Conservation (phyloP, 2,329 filamentous ascomycete genomes). For the Nannizziopsis arthrosporioides region DNA sequence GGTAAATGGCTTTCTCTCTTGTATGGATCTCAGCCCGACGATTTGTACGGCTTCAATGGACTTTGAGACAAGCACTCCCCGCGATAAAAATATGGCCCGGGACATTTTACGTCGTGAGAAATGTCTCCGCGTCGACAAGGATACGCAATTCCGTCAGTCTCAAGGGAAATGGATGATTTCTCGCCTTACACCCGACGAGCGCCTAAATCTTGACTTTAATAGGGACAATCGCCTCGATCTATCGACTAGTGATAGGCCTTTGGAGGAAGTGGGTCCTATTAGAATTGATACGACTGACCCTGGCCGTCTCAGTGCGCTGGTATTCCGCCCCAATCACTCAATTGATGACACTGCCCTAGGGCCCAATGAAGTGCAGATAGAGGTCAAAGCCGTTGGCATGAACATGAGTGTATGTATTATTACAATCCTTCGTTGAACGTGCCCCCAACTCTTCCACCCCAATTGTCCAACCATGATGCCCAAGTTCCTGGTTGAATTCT, state of each 20-base stretch:
- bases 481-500: too few relatives aligned
- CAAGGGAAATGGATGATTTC: background rate
- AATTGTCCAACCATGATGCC: too few relatives aligned
- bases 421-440: background rate
- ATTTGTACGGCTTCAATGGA: background rate
- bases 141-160: background rate
- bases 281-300: background rate
- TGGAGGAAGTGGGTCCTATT: background rate
- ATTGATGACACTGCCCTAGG: background rate
- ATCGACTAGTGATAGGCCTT: background rate
- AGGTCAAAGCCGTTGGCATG: background rate
- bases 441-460: too few relatives aligned
- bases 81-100: background rate
- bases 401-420: background rate
- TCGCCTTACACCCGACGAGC: background rate
- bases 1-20: background rate
- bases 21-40: background rate
- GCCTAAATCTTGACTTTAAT: background rate
- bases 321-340: background rate
- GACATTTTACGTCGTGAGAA: background rate
- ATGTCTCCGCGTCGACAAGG: background rate
- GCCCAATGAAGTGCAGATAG: background rate
- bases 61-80: background rate
- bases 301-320: background rate
- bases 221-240: background rate